Evolutionary conservation across 306 rosid genomes (phyloP), one percentile per base, ranked within the genome.

Genomic region (Morella rubra): DNA sequence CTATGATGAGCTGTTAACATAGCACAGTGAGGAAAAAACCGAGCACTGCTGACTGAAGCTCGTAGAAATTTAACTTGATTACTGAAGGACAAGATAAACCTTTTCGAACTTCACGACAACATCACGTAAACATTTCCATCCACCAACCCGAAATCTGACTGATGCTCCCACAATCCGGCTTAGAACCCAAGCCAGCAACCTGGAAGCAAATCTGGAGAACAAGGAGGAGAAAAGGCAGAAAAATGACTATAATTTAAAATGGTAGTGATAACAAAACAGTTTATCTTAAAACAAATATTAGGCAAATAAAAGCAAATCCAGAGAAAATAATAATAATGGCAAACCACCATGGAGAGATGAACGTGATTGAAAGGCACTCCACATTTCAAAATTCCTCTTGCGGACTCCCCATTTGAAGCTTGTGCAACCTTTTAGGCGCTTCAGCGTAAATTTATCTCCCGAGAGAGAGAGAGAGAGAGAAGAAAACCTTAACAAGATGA

Each of bases 121-220:
- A 41, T 96, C 99, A 77, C 91, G 90, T 60, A 92, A 80, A 83
- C 96, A 92, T 76, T 92, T 93, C 98, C 98, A 96, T 76, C 99
- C 98, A 67, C 97, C 93, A 75, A 96, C 84, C 64, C 94, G 97
- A 82, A 96, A 96, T 74, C 86, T 84, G 62, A 96, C 93, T 52
- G 96, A 88, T 73, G 96, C 98, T 81, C 98, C 97, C 85, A 92
- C 80, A 81, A 84, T 80, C 78, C 89, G 85, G 85, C 97, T 92
- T 82, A 96, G 85, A 81, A 96, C 79, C 99, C 98, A 96, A 76
- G 99, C 97, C 80, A 91, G 46, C 82, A 92, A 83, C 81, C 90
- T 90, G 73, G 97, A 92, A 85, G 98, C 86, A 85, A 90, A 92
- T 84, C 96, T 89, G 90, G 27, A 65, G 68, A 83, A 80, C 61